Evolutionary conservation across 305 asterid species (phyloP), one percentile per base, ranked within the genome.

Genomic region (Fraxinus platypoda): DNA sequence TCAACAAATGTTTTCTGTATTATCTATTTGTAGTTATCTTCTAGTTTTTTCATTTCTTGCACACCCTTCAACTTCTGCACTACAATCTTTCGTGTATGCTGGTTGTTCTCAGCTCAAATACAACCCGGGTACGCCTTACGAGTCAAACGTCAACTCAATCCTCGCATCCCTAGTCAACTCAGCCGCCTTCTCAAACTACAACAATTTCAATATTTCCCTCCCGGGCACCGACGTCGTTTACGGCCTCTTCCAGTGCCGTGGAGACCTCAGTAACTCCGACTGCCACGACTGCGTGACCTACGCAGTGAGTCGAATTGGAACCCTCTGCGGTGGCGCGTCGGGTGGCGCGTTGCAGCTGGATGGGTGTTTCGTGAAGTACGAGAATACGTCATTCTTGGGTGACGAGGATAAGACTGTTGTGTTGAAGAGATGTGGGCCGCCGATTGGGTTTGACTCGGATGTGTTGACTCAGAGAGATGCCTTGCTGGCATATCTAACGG

Each of bases 211-310:
- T 43, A 75, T 82, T 12, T 87, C 93, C 78, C 76, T 81, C 62
- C 90, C 93, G 1, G 88, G 88, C 73, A 78, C 90, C 81, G 90
- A 85, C 90, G 84, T 28, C 81, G 86, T 90, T 3, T 91, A 90
- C 87, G 91, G 92, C 86, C 90, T 91, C 80, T 91, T 87, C 86
- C 95, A 91, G 86, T 91, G 95, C 89, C 91, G 92, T 38, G 93
- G 95, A 46, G 92, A 90, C 89, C 88, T 91, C 64, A 5, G 77
- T 85, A 54, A 4, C 87, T 21, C 90, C 54, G 89, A 85, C 74
- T 91, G 93, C 86, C 88, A 78, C 81, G 37, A 21, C 17, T 91
- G 95, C 84, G 90, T 91, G 19, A n/a, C 85, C 23, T 23, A 4
- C 31, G 93, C 92, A 0, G 88, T 90, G 15, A 21, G n/a, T 54